Percentiles rank a stretch among this genome's conserved stretches.
These are phyloP conservation scores for Rubroboletus satanas DNA, from an alignment of 768 basidiomycete genomes.

Conservation along the genomic window DNA sequence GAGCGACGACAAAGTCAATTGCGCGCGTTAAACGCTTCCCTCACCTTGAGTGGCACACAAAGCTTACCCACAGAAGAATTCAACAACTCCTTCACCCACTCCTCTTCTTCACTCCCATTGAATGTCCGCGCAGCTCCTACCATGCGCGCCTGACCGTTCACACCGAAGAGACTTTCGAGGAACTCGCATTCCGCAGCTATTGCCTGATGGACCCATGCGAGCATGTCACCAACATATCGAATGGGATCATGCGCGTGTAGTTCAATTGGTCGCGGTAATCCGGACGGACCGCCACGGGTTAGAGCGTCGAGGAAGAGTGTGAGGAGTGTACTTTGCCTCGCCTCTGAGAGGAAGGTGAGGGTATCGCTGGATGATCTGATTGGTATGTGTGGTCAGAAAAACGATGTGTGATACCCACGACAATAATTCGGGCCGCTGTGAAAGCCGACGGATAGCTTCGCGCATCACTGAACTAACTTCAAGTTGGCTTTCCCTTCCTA, in stretches of 20 bases:
- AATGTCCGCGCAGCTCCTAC: constrained; percentile 66
- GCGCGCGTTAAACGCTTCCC: neutral
- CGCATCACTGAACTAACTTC: constrained; percentile 64
- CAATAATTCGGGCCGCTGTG: constrained; percentile 73
- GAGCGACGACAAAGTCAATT: neutral
- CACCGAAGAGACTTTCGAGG: constrained; percentile 79
- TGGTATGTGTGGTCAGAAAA: neutral
- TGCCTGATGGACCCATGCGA: constrained; percentile 96
- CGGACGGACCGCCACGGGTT: constrained; percentile 82
- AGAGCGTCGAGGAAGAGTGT: constrained; percentile 83
- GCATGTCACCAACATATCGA: constrained; percentile 96
- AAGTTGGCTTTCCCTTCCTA: constrained; percentile 68
- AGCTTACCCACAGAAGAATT: constrained; percentile 79
- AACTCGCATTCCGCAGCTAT: constrained; percentile 96
- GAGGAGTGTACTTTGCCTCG: constrained; percentile 76
- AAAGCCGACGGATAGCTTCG: constrained; percentile 71
- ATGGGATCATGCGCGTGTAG: constrained; percentile 97
- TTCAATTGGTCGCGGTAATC: constrained; percentile 89
- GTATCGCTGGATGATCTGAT: constrained; percentile 54
- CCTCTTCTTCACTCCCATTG: constrained; percentile 61
- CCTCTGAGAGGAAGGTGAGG: constrained; percentile 69
- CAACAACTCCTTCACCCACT: constrained; percentile 76
- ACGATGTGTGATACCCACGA: constrained; percentile 19
- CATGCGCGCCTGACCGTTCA: constrained; percentile 56
- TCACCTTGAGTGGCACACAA: constrained; percentile 84